Evolutionary conservation across 2,329 filamentous ascomycete genomes (phyloP).

Genomic region (Colletotrichum tamarilloi): DNA sequence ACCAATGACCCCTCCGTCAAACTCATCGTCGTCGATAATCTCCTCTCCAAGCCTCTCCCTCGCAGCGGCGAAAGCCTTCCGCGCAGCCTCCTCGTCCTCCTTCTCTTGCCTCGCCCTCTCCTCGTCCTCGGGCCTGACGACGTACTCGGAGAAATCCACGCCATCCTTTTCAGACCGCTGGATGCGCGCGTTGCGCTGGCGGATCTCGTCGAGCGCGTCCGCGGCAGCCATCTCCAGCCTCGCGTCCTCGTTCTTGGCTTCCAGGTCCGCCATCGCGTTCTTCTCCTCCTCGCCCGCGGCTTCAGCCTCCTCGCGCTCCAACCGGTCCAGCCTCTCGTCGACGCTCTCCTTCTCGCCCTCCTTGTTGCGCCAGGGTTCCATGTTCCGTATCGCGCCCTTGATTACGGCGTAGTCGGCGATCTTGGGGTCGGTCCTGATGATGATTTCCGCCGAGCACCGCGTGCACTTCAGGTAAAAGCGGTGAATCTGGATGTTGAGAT

Average conservation of each 20-base stretch:
- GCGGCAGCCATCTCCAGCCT: constrained; percentile 97
- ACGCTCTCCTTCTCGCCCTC: constrained; percentile 80
- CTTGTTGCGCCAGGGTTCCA: constrained; percentile 85
- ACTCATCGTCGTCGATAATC: constrained; percentile 46
- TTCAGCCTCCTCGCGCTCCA: constrained; percentile 80
- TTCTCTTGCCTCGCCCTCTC: constrained; percentile 75
- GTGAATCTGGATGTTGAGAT: constrained; percentile 88
- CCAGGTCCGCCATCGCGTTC: constrained; percentile 94
- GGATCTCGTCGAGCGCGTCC: constrained; percentile 94
- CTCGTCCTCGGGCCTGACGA: constrained; percentile 66
- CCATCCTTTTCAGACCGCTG: constrained; percentile 80
- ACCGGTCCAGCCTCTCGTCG: constrained; percentile 84
- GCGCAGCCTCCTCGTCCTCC: constrained; percentile 87
- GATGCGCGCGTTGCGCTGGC: constrained; percentile 88
- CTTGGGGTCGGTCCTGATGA: constrained; percentile 94
- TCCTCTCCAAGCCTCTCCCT: constrained; percentile 67
- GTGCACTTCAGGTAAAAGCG: constrained; percentile 87
- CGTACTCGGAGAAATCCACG: constrained; percentile 66
- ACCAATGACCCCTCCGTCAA: not conserved
- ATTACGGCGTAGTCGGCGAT: constrained; percentile 90
- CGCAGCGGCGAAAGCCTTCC: constrained; percentile 77
- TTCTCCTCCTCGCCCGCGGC: constrained; percentile 74
- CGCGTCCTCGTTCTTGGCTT: constrained; percentile 92
- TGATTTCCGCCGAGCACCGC: constrained; percentile 78
- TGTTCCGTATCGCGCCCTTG: constrained; percentile 88